phyloP scores from a whole-genome alignment of 2,329 filamentous ascomycete genomes.

The Aspergillus sp. region DNA sequence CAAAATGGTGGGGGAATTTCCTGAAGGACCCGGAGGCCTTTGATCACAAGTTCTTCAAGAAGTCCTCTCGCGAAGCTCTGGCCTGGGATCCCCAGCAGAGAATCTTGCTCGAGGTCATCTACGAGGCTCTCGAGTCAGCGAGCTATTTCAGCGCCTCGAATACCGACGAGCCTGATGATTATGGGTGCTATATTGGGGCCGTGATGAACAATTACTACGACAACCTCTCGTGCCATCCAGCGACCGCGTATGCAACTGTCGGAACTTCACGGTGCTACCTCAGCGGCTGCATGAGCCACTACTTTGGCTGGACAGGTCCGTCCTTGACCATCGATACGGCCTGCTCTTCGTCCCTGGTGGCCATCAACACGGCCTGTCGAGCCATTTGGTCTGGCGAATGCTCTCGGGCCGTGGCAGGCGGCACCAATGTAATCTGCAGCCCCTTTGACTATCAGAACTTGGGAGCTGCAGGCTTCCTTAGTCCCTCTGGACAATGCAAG shows the following conservation, averaged over 20 bases:
- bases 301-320: slow-evolving; percentile 46
- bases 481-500: slow-evolving; percentile 46
- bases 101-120: slow-evolving; percentile 23
- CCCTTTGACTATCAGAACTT: slow-evolving; percentile 22
- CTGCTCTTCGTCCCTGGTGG: slow-evolving; percentile 41
- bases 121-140: slow-evolving; percentile 24
- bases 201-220: slow-evolving; percentile 23
- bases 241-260: slow-evolving; percentile 25
- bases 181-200: slow-evolving; percentile 29
- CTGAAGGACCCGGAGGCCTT: slow-evolving; percentile 14
- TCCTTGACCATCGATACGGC: slow-evolving; percentile 40
- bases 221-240: slow-evolving; percentile 24
- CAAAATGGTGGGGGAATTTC: slow-evolving; percentile 3
- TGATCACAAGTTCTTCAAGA: slow-evolving; percentile 27
- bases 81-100: slow-evolving; percentile 30
- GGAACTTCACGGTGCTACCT: slow-evolving; percentile 15
- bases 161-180: slow-evolving; percentile 15
- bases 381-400: slow-evolving; percentile 19
- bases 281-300: slow-evolving; percentile 37
- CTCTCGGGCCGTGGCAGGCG: slow-evolving; percentile 30
- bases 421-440: slow-evolving; percentile 29
- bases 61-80: slow-evolving; percentile 18
- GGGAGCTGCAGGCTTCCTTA: slow-evolving; percentile 40
- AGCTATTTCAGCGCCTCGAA: slow-evolving; percentile 15
- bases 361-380: slow-evolving; percentile 22